Conservation (phyloP, 306 rosid genomes). For the Vigna radiata region DNA sequence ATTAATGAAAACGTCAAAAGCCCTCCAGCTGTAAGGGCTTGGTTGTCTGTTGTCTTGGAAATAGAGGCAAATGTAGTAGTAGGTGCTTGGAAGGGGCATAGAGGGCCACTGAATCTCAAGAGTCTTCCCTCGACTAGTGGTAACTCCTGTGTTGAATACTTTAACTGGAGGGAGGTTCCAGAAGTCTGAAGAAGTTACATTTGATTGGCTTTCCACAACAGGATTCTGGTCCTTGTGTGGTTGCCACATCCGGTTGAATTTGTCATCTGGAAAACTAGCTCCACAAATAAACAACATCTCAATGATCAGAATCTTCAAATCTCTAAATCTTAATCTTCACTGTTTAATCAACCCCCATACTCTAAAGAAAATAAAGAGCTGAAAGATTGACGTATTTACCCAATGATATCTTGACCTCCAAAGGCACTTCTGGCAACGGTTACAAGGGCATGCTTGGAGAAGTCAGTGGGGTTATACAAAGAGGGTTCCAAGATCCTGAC, state of each 20-base stretch:
- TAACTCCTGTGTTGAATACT: slow-evolving; percentile 53
- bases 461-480: slow-evolving; percentile 75
- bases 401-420: slow-evolving; percentile 60
- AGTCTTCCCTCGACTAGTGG: slow-evolving; percentile 66
- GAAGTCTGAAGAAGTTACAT: slow-evolving; percentile 61
- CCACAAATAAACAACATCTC: slow-evolving; percentile 42
- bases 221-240: slow-evolving; percentile 69
- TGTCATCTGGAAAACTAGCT: slow-evolving; percentile 88
- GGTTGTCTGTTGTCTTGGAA: slow-evolving; percentile 80
- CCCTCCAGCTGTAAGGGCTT: slow-evolving; percentile 79
- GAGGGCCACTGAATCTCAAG: slow-evolving; percentile 79
- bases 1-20: slow-evolving; percentile 64
- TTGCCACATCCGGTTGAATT: slow-evolving; percentile 82
- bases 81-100: slow-evolving; percentile 55
- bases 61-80: slow-evolving; percentile 79
- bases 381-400: slow-evolving; percentile 48
- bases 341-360: not conserved
- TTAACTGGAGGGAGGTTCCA: slow-evolving; percentile 83
- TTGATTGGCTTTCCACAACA: slow-evolving; percentile 48
- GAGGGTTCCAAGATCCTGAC: slow-evolving; percentile 64
- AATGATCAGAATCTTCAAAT: slow-evolving; percentile 45
- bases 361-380: not conserved
- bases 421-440: slow-evolving; percentile 65
- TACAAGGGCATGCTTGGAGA: slow-evolving; percentile 66
- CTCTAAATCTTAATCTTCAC: too few relatives aligned